Evolutionary conservation across 2,329 filamentous ascomycete genomes (phyloP), one percentile per base, ranked within the genome.

Genomic region (Penicillium sp.): DNA sequence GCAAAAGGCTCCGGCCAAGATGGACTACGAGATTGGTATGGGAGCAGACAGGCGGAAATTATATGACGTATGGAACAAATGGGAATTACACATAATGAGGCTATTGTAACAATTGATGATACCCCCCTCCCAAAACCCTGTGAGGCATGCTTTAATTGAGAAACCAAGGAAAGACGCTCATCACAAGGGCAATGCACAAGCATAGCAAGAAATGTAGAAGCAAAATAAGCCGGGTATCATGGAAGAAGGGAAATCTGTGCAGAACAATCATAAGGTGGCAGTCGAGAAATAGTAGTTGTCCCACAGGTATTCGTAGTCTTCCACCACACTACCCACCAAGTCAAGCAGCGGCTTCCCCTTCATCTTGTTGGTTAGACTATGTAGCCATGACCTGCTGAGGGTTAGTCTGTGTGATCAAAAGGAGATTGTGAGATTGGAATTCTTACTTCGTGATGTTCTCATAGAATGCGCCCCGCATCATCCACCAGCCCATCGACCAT

Each of bases 221-320:
- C 11, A 27, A 8, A 53, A 54, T 55, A 56, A 39, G 48, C n/a
- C 46, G 65, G 65, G 65, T 67, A 67, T 67, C 65, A 61, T 57
- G 52, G 44, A 51, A 56, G 54, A 64, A 59, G 37, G 33, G 49
- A 49, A 51, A 35, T 26, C n/a, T 47, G 22, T 21, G 49, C 22
- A 35, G 48, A 56, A 45, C 52, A 54, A 54, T 70, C 61, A 78
- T 47, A 78, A 65, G 13, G 84, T 88, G 26, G 84, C 82, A 1
- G 85, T 88, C 19, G 85, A 82, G 75, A 98, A 99, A 76, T 98
- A 96, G 75, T 97, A 98, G 68, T 96, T 93, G 76, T 97, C 92
- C 95, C 95, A 99, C 31, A 99, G 81, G 73, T 96, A 98, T 75
- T 96, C 91, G 72, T 99, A 99, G 74, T 99, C 95, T 72, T 97